A percentile compares a stretch with the other conserved stretches of the same genome.
Conservation (phyloP, 345 rosid genomes). For the Acer yangbiense region DNA sequence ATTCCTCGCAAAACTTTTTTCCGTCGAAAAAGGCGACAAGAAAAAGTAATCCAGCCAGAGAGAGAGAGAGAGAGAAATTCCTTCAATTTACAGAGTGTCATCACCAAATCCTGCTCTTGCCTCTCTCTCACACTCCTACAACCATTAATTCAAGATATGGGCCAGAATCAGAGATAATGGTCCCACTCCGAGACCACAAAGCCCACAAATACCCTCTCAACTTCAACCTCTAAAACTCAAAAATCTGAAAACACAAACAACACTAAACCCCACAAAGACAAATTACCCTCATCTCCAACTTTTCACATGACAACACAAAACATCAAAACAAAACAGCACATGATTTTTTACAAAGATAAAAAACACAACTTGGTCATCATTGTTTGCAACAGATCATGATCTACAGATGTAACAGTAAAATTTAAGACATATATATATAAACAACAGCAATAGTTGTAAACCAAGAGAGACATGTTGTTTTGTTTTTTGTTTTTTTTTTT, state of each 20-base stretch:
- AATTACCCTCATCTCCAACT: neutral
- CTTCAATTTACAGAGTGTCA: constrained; percentile 27
- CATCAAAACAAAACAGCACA: constrained; percentile 4
- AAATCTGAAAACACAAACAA: constrained; percentile 3
- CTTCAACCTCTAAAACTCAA: constrained; percentile 26
- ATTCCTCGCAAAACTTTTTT: constrained; percentile 18
- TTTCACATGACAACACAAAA: constrained; percentile 16
- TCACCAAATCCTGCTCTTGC: constrained; percentile 25
- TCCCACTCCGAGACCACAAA: constrained; percentile 62
- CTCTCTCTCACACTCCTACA: constrained; percentile 22
- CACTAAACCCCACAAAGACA: constrained; percentile 11
- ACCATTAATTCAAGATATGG: constrained; percentile 44
- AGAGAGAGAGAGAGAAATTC: constrained; percentile 30
- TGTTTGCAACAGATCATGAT: constrained; percentile 23
- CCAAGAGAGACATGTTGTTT: neutral
- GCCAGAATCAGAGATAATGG: constrained; percentile 55
- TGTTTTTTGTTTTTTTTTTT: neutral
- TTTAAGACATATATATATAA: constrained; percentile 14
- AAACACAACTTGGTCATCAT: neutral
- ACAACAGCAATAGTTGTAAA: neutral
- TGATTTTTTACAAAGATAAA: neutral
- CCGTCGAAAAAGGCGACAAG: constrained; percentile 25
- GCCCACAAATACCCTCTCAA: constrained; percentile 36
- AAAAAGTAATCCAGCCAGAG: constrained; percentile 24
- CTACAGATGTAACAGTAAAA: constrained; percentile 38